These are phyloP conservation scores for Ceratobasidium sp. DNA, from an alignment of 1,284 basidiomycete species.

Conservation along the genomic window DNA sequence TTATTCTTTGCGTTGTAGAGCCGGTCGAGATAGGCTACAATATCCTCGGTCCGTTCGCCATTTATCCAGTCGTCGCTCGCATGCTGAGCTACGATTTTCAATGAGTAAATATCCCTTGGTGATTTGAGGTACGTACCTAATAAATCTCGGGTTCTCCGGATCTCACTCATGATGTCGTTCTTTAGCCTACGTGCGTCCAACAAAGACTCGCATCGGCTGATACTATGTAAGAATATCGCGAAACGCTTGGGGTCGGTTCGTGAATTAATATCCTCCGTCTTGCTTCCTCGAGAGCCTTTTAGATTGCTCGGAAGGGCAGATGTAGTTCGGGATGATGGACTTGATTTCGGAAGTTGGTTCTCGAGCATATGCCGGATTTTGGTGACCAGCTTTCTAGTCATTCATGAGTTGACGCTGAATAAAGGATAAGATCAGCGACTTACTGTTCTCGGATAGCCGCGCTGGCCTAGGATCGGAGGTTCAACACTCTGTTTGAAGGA, in stretches of 20 bases:
- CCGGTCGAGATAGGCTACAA: constrained; percentile 88
- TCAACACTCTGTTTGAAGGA: background rate
- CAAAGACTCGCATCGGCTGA: constrained; percentile 82
- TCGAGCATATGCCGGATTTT: constrained; percentile 87
- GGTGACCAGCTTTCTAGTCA: constrained; percentile 76
- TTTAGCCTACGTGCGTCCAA: constrained; percentile 90
- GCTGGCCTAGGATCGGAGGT: constrained; percentile 74
- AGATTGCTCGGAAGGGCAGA: constrained; percentile 61
- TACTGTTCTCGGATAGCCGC: constrained; percentile 91
- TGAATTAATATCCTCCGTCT: constrained; percentile 76
- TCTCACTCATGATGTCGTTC: constrained; percentile 90
- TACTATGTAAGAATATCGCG: constrained; percentile 88
- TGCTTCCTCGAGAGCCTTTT: constrained; percentile 54
- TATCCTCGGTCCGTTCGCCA: constrained; percentile 82
- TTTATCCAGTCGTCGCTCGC: constrained; percentile 88
- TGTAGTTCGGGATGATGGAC: constrained; percentile 49
- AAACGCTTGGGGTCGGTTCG: constrained; percentile 84
- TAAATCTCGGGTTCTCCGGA: constrained; percentile 78
- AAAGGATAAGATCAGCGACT: constrained; percentile 54
- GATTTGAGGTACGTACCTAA: constrained; percentile 65
- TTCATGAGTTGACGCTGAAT: background rate
- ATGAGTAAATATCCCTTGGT: background rate
- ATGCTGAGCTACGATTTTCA: constrained; percentile 70
- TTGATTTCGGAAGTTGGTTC: constrained; percentile 64
- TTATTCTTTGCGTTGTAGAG: constrained; percentile 88